Conservation (phyloP, 2,329 filamentous ascomycete genomes). For the Trichoderma guizhouense region DNA sequence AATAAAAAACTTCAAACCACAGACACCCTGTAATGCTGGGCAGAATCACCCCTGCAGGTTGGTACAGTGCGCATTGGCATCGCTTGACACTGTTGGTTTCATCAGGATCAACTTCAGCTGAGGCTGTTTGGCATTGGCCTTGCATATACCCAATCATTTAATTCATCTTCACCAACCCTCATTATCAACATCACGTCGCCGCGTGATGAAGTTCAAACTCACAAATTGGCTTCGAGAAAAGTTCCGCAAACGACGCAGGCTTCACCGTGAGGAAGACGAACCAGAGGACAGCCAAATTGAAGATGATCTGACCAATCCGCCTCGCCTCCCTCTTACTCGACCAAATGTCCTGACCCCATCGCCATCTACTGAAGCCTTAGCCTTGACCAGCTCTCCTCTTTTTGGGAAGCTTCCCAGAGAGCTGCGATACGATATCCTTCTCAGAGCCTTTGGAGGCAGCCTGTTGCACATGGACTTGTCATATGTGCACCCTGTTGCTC, state of each 20-base stretch:
- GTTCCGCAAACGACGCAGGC: background rate
- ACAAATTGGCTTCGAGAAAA: background rate
- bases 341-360: background rate
- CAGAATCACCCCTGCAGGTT: background rate
- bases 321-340: background rate
- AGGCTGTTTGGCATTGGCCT: background rate
- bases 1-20: background rate
- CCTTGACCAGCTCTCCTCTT: background rate
- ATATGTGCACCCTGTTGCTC: background rate
- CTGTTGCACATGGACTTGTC: background rate
- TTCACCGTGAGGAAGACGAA: background rate
- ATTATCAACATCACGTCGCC: background rate
- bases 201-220: background rate
- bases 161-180: background rate
- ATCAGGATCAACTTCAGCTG: background rate
- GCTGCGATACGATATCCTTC: background rate
- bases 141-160: background rate
- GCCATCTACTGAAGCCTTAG: background rate
- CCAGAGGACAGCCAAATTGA: background rate
- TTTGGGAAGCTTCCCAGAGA: background rate
- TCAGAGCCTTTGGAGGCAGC: background rate
- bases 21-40: background rate
- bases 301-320: background rate
- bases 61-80: background rate
- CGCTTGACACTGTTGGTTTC: background rate